phyloP scores from a whole-genome alignment of 176 grass and related monocot species.

The Phragmites australis region DNA sequence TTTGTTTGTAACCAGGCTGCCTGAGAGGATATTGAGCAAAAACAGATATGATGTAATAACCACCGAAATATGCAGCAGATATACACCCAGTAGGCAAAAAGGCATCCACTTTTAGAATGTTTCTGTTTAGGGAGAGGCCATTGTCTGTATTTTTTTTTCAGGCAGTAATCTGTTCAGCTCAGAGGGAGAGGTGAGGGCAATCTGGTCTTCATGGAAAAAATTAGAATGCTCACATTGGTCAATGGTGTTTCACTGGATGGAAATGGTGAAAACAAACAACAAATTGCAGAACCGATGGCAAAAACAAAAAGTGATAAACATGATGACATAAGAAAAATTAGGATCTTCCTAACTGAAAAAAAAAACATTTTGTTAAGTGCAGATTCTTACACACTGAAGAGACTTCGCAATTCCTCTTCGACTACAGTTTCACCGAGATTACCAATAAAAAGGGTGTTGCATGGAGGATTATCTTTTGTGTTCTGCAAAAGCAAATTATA shows the following conservation, averaged over 20 bases:
- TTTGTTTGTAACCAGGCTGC: conserved; percentile 97
- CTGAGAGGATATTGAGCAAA: conserved; percentile 48
- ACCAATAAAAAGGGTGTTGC: conserved; percentile 98
- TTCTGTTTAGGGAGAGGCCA: background rate
- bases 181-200: no score
- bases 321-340: no score
- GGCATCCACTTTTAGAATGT: conserved; percentile 3
- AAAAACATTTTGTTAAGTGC: no score
- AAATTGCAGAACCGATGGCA: no score
- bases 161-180: no score
- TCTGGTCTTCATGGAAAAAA: no score
- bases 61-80: background rate
- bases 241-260: no score
- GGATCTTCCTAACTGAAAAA: no score
- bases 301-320: no score
- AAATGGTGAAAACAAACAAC: no score
- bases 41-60: background rate
- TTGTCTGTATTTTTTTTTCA: no score
- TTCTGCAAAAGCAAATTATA: conserved; percentile 67
- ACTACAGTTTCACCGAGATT: conserved; percentile 98
- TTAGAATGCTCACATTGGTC: no score
- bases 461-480: conserved; percentile 97
- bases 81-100: background rate
- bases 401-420: conserved; percentile 86
- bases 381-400: conserved; percentile 84